A percentile compares a stretch with the other conserved stretches of the same genome.
Evolutionary conservation across 768 basidiomycete genomes (phyloP).

Genomic region (Boletus bicolor): DNA sequence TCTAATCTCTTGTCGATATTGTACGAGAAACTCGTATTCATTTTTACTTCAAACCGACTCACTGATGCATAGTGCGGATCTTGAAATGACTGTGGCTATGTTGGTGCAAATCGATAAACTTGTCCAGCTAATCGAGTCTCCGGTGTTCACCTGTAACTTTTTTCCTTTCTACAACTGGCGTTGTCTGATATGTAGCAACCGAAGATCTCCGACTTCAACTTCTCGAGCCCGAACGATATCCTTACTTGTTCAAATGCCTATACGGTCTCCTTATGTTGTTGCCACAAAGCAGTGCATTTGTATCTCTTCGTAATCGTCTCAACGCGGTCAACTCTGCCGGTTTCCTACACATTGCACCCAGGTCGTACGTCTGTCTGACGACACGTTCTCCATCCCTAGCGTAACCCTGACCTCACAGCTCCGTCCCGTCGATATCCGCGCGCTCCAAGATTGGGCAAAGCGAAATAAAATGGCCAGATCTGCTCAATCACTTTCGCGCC

Average conservation of each 20-base stretch:
- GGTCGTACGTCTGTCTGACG: slow-evolving; percentile 52
- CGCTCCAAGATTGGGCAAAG: slow-evolving; percentile 79
- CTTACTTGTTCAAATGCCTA: slow-evolving; percentile 94
- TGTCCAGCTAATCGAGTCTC: slow-evolving; percentile 96
- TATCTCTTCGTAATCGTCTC: slow-evolving; percentile 88
- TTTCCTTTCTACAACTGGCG: background rate
- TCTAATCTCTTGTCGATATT: slow-evolving; percentile 95
- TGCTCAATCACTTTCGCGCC: slow-evolving; percentile 86
- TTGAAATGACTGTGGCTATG: slow-evolving; percentile 94
- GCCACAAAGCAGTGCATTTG: slow-evolving; percentile 95
- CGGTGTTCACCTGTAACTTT: slow-evolving; percentile 90
- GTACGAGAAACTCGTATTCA: slow-evolving; percentile 41
- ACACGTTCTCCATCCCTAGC: no score
- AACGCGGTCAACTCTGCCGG: slow-evolving; percentile 95
- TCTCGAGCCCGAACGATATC: slow-evolving; percentile 94
- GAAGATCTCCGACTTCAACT: slow-evolving; percentile 86
- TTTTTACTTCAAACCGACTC: background rate
- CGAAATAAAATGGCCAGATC: slow-evolving; percentile 97
- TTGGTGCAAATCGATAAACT: slow-evolving; percentile 97
- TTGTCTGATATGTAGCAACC: slow-evolving; percentile 1
- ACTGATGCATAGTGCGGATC: slow-evolving; percentile 65
- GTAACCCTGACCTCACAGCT: slow-evolving; percentile 30
- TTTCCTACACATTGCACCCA: slow-evolving; percentile 86
- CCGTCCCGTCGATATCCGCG: slow-evolving; percentile 39
- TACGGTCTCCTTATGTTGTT: slow-evolving; percentile 97